Evolutionary conservation across 257 asterid species (phyloP), one percentile per base, ranked within the genome.

Genomic region (Penstemon davidsonii): DNA sequence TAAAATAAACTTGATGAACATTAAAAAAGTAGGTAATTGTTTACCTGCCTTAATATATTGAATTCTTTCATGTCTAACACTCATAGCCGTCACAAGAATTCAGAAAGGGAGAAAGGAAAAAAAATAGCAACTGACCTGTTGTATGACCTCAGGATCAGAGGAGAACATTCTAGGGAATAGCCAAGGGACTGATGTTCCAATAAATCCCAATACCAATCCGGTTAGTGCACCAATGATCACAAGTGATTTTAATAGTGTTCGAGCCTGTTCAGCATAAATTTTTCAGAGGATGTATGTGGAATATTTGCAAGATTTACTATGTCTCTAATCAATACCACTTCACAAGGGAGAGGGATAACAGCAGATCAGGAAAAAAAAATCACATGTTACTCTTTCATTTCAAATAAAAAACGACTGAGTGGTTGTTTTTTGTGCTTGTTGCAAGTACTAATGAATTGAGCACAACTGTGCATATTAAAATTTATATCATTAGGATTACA

Each of bases 131-230:
- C 94, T 79, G 59, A 87, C 98, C 96, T 88, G 94, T 50, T 64
- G 76, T 72, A 84, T 73, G 62, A 88, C 97, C 81, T 74, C 74
- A 63, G 90, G 82, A 82, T 93, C 99, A 13, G 87, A 79, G 70
- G 97, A 85, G 80, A 93, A 93, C 6, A 88, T 60, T 83, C 74
- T 82, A 60, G 99, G 97, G 78, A 87, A 87, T 70, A 88, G 77
- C 95, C 90, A 87, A 67, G 99, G 96, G 75, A 93, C 77, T 11
- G 89, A 79, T 67, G 89, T 78, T 69, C 98, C 98, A 36, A 86
- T 76, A 66, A 69, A 66, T 70, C 92, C 98, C 70, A 93, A 80
- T 70, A 83, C 64, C 73, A 90, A 63, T 55, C 98, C 98, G 65
- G 73, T 83, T 67, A 85, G 18, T 12, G 88, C 87, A 53, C 91